Evolutionary conservation across 1,284 basidiomycete genomes (phyloP).

Genomic region (Boletus semigastroideus): DNA sequence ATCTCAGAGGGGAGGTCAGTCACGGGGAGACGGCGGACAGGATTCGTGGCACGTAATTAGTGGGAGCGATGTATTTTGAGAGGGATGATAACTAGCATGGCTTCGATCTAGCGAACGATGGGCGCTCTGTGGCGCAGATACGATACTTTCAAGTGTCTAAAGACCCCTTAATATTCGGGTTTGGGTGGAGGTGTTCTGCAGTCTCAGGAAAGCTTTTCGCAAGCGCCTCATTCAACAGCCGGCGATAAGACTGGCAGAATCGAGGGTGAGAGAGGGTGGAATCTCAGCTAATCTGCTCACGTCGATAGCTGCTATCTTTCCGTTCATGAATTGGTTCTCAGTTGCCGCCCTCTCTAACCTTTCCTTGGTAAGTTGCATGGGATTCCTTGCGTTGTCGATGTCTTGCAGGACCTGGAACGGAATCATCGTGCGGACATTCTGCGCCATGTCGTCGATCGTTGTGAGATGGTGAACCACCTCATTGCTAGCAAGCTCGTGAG

Average conservation of each 20-base stretch:
- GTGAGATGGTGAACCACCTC: conserved; percentile 66
- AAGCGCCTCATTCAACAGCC: conserved; percentile 32
- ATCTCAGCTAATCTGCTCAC: conserved; percentile 40
- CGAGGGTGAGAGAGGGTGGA: neutral
- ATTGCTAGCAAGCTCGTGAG: conserved; percentile 45
- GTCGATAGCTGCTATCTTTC: conserved; percentile 76
- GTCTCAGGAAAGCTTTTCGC: conserved; percentile 35
- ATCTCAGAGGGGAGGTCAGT: conserved; percentile 3
- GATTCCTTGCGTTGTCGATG: conserved; percentile 76
- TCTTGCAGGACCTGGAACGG: conserved; percentile 72
- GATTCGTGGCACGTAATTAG: conserved; percentile 10
- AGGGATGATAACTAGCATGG: neutral
- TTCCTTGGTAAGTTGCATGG: conserved; percentile 76
- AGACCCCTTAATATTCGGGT: neutral
- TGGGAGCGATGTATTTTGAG: conserved; percentile 1
- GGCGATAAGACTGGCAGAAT: conserved; percentile 32
- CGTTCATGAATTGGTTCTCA: conserved; percentile 88
- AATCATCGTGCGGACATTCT: conserved; percentile 58
- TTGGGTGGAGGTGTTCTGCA: conserved; percentile 22
- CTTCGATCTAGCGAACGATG: conserved; percentile 4
- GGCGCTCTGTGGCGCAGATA: neutral
- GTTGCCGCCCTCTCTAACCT: conserved; percentile 75
- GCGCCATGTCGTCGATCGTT: conserved; percentile 63
- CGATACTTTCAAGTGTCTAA: neutral
- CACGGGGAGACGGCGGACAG: conserved; percentile 8